Evolutionary conservation across 179 eudicot species (phyloP), one percentile per base, ranked within the genome.

Genomic region (Carnegiea gigantea): DNA sequence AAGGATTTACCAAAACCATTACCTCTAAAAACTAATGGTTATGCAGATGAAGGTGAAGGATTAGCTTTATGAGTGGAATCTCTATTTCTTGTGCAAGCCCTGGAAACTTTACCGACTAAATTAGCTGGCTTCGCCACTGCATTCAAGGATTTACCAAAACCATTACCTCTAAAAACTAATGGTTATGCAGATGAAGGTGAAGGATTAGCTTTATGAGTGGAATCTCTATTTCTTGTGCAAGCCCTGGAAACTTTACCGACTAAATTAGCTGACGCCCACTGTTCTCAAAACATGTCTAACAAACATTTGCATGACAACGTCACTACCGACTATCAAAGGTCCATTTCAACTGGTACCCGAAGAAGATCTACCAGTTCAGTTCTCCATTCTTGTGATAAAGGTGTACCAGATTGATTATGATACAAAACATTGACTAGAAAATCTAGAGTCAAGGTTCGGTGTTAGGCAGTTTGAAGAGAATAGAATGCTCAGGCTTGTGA

Each of bases 401-500:
- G 20, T 28, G 72, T 30, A 28, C n/a, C 3, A 75, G 28, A 70
- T 36, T 4, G 70, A 59, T 36, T 76, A 17, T 54, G 70, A 57
- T 57, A 54, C 79, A 76, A 33, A 33, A 3, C 60, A 17, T 26
- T 17, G 12, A 54, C 3, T 6, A 21, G 30, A 44, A 51, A 54
- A 49, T 23, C 28, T 7, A 62, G 28, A 18, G 2, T 89, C 85
- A 91, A 72, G 93, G 90, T 51, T 88, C 86, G 76, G 71, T 89
- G 78, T 82, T 88, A 28, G 99, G 98, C 70, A 95, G 86, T 82
- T 88, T 92, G 30, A 20, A 87, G 71, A 94, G 95, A 76, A 95
- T 85, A 21, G 93, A 82, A 82, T 94, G 98, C 88, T 96, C 99
- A 6, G 99, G 98, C 80, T 92, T 94, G 89, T 96, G 99, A 67